Conservation (phyloP, 1,284 basidiomycete species). For the Sanguinoderma infundibulare region DNA sequence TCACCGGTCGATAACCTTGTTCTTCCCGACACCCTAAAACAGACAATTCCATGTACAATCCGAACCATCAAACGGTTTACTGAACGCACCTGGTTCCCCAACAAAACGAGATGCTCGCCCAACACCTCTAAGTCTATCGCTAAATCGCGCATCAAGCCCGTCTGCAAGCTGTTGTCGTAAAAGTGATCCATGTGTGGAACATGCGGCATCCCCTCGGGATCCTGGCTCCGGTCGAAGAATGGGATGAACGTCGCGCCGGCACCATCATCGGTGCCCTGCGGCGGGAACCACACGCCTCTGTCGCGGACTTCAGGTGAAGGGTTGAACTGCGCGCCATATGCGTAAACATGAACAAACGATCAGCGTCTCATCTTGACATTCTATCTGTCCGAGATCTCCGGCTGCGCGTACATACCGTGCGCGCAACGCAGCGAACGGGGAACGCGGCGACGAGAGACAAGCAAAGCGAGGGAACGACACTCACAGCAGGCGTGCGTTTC, state of each 20-base stretch:
- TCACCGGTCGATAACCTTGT: conserved; percentile 67
- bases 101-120: conserved; percentile 62
- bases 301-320: conserved; percentile 47
- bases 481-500: conserved; percentile 46
- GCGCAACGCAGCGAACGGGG: not conserved
- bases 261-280: conserved; percentile 39
- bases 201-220: conserved; percentile 58
- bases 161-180: conserved; percentile 70
- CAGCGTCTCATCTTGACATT: not conserved
- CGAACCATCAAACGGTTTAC: not conserved
- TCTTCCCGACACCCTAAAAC: conserved; percentile 69
- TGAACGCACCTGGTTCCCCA: conserved; percentile 63
- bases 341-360: not conserved
- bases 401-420: not conserved
- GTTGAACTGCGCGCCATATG: conserved; percentile 46
- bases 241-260: conserved; percentile 46
- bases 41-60: not conserved
- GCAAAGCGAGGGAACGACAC: conserved; percentile 22
- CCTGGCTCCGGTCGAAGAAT: conserved; percentile 50
- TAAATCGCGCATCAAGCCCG: conserved; percentile 65
- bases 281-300: conserved; percentile 50
- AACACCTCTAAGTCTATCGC: conserved; percentile 64
- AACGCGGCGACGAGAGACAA: not conserved
- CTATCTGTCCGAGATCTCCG: not conserved
- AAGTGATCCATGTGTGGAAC: conserved; percentile 72